Conservation (phyloP, 805 yeast species). For the Candida multigemmis region DNA sequence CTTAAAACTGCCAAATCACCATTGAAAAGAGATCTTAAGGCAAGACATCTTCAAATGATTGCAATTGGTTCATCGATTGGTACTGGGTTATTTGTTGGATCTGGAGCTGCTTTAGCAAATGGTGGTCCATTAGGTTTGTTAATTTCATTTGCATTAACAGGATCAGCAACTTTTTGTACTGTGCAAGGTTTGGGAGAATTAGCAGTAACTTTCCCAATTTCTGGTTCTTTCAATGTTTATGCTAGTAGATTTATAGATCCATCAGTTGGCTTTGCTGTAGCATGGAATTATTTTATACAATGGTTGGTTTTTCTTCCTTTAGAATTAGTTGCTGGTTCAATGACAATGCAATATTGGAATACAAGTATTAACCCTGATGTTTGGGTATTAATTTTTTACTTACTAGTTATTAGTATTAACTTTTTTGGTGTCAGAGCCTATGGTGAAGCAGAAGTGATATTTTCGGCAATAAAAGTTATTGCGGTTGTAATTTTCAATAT, state of each 20-base stretch:
- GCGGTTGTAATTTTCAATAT: constrained; percentile 55
- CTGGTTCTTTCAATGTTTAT: constrained; percentile 59
- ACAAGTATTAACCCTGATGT: constrained; percentile 20
- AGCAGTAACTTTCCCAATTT: constrained; percentile 51
- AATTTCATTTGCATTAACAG: constrained; percentile 29
- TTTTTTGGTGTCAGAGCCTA: constrained; percentile 24
- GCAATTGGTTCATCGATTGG: constrained; percentile 37
- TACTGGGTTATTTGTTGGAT: constrained; percentile 33
- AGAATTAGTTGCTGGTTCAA: constrained; percentile 34
- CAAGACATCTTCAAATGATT: constrained; percentile 33
- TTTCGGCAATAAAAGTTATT: constrained; percentile 47
- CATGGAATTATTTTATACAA: constrained; percentile 22
- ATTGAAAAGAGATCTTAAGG: constrained; percentile 21
- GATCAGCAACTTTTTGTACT: constrained; percentile 25
- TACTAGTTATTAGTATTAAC: constrained; percentile 22
- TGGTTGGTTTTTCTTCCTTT: constrained; percentile 38
- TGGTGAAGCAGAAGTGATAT: constrained; percentile 62
- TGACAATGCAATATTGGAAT: constrained; percentile 28
- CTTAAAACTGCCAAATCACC: constrained; percentile 31
- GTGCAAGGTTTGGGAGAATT: constrained; percentile 42
- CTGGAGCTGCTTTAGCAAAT: constrained; percentile 25
- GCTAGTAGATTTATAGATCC: constrained; percentile 51
- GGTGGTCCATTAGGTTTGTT: constrained; percentile 34
- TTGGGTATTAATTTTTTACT: constrained; percentile 28
- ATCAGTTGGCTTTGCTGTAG: constrained; percentile 45